Base-by-base conservation (phyloP, 495 filamentous ascomycete genomes). In the Penicillium flavigenum region DNA sequence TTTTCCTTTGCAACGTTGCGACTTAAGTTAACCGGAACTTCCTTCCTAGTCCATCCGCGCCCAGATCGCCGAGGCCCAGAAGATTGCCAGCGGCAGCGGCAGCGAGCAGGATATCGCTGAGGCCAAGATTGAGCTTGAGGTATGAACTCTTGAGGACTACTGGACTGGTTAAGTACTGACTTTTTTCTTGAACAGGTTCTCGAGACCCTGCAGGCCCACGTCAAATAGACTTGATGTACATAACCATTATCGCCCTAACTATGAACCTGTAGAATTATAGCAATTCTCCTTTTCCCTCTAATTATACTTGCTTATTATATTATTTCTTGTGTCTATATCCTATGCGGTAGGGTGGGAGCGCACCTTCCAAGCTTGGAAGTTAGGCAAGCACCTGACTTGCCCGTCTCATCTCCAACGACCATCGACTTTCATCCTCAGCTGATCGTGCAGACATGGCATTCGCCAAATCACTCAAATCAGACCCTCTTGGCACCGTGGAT, bases 121-220 rank as follows among this genome's bases (percentile, higher is more conserved):
- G 84, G 94, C 94, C 56, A 97, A 94, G 83, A 90, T 98, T 72
- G 95, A 99, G 81, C 78, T 99, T 61, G 94, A 98, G 89, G 94
- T 96, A 78, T 60, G 81, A 64, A 49, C 42, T 41, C 52, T 41
- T 29, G 27, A 16, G 22, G 29, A 34, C 34, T 9, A 34, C 24
- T 57, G 19, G 22, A 39, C 16, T 5, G 14, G 47, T 14, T 29
- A 38, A 20, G 22, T n/a, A 61, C 61, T 70, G 58, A 69, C 54
- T 22, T 43, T 22, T 43, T 44, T 44, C 46, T 48, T 34, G 31
- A 59, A 69, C 56, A 88, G 85, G 85, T 89, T 66, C 73, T 89
- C 58, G 86, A 90, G 82, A 85, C 79, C 73, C 81, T 91, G 70
- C 88, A 92, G 76, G 79, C 83, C 62, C 81, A 81, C 63, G 78